A percentile compares a stretch with the other conserved stretches of the same genome.
Evolutionary conservation across 2,329 filamentous ascomycete species (phyloP).

Genomic region (Xylariales sp.): DNA sequence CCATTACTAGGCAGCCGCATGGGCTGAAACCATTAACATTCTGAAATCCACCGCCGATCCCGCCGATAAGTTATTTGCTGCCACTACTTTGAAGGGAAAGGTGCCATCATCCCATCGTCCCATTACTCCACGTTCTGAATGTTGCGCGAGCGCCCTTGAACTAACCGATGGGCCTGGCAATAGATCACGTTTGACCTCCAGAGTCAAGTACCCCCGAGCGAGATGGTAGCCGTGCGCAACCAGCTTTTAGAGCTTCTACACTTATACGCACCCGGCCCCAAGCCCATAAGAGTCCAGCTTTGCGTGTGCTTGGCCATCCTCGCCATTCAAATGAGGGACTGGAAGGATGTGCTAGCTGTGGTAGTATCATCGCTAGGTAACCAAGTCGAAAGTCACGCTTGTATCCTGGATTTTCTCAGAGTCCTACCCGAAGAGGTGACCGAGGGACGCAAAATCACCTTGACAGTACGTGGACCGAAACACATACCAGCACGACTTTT

Average conservation of each 20-base stretch:
- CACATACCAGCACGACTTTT: conserved; percentile 58
- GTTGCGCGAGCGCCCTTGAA: conserved; percentile 18
- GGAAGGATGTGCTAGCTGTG: conserved; percentile 90
- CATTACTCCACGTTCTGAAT: conserved; percentile 17
- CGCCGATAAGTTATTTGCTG: conserved; percentile 93
- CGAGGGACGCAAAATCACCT: conserved; percentile 98
- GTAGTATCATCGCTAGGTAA: conserved; percentile 83
- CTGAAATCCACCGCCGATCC: conserved; percentile 83
- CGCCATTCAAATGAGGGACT: conserved; percentile 94
- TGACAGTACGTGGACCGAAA: conserved; percentile 89
- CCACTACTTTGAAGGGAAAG: conserved; percentile 98
- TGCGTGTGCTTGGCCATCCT: conserved; percentile 94
- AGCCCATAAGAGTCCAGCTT: conserved; percentile 87
- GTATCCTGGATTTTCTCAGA: conserved; percentile 94
- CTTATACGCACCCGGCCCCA: conserved; percentile 82
- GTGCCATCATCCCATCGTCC: conserved; percentile 61
- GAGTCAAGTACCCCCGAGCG: conserved; percentile 81
- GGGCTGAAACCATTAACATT: conserved; percentile 87
- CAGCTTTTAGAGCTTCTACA: conserved; percentile 86
- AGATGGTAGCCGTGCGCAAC: conserved; percentile 81
- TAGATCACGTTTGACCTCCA: conserved; percentile 95
- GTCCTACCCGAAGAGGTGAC: conserved; percentile 98
- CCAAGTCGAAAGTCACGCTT: conserved; percentile 82
- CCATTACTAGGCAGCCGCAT: conserved; percentile 83
- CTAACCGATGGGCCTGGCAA: conserved; percentile 37